These are phyloP conservation scores for Rubia yunnanensis DNA, from an alignment of 257 asterid species.

Conservation along the genomic window DNA sequence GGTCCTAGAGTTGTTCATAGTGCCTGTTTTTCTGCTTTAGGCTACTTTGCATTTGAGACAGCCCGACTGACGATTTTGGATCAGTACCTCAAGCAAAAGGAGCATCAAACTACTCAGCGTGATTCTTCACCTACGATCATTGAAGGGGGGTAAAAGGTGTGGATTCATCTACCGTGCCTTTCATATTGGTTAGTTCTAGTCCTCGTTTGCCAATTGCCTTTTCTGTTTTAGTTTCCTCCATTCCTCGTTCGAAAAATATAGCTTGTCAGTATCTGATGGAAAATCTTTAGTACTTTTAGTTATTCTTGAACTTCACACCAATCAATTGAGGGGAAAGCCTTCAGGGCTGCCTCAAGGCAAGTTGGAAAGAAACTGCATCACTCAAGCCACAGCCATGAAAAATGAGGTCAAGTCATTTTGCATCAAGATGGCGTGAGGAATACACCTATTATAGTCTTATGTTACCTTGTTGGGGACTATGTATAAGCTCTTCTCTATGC, in stretches of 20 bases:
- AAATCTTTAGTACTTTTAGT: neutral
- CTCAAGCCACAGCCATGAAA: neutral
- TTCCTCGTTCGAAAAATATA: too few species aligned
- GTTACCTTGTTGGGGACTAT: neutral
- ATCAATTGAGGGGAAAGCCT: too few species aligned
- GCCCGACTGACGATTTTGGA: conserved; percentile 75
- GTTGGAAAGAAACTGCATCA: neutral
- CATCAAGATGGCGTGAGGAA: neutral
- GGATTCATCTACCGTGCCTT: neutral
- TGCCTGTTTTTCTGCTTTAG: conserved; percentile 90
- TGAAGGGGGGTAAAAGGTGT: conserved; percentile 17
- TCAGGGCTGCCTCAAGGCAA: too few species aligned
- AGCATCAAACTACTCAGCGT: conserved; percentile 31
- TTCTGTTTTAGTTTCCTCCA: too few species aligned
- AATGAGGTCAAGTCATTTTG: neutral
- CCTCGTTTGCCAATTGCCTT: neutral
- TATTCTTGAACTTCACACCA: too few species aligned
- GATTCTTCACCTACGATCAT: conserved; percentile 20
- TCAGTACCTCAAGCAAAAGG: conserved; percentile 55
- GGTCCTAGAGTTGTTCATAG: conserved; percentile 92
- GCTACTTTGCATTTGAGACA: conserved; percentile 93
- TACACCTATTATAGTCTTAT: neutral
- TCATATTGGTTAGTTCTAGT: conserved; percentile 8
- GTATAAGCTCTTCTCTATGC: neutral
- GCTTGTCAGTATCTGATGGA: neutral